Conservation (phyloP, 1,284 basidiomycete species). For the Phylloporus sp. region DNA sequence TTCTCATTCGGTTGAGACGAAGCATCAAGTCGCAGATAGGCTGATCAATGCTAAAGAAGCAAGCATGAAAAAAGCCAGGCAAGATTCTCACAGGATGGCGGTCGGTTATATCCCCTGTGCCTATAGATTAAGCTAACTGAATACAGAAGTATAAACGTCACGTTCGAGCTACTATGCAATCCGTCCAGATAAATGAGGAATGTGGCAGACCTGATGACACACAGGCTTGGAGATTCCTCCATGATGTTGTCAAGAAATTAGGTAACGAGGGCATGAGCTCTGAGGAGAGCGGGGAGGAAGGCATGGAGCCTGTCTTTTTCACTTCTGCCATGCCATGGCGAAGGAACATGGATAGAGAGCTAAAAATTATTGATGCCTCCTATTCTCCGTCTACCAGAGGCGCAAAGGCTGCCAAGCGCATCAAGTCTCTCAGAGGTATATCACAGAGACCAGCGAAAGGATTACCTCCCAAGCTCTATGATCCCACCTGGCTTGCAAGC, state of each 20-base stretch:
- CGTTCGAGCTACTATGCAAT: not conserved
- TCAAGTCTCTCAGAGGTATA: not conserved
- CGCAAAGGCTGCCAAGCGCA: not conserved
- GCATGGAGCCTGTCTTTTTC: constrained; percentile 1
- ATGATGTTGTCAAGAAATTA: not conserved
- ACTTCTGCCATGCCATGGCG: not conserved
- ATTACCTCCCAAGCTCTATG: no score
- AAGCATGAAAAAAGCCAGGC: not conserved
- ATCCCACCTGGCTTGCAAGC: no score
- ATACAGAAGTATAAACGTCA: not conserved
- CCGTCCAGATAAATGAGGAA: not conserved
- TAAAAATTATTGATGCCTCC: not conserved
- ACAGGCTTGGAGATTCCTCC: not conserved
- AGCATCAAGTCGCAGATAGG: not conserved
- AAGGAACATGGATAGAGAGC: not conserved
- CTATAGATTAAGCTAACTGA: no score
- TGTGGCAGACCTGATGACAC: not conserved
- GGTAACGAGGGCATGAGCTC: constrained; percentile 4
- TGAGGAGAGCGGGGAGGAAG: constrained; percentile 4
- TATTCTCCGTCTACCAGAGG: not conserved
- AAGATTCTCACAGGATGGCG: not conserved
- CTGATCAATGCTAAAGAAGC: not conserved
- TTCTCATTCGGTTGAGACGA: no score
- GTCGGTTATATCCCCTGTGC: not conserved
- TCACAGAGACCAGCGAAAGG: no score